phyloP scores from a whole-genome alignment of 2,329 filamentous ascomycete genomes.

The Sarocladium kiliense region DNA sequence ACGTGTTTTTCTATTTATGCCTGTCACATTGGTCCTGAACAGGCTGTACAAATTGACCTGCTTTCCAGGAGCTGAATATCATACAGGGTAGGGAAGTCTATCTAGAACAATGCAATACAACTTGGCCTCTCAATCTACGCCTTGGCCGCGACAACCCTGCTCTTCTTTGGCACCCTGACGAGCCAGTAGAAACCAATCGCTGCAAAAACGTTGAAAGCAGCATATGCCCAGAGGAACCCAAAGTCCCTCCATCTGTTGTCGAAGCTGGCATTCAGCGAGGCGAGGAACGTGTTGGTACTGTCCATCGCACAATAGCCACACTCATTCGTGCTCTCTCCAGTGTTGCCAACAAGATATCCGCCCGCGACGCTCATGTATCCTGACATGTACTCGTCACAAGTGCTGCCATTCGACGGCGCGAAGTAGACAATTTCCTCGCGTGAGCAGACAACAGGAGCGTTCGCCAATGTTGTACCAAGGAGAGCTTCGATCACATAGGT shows the following conservation, averaged over 20 bases:
- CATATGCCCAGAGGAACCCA: slow-evolving; percentile 49
- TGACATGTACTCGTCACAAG: slow-evolving; percentile 51
- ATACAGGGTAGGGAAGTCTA: no score
- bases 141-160: not conserved
- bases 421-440: slow-evolving; percentile 60
- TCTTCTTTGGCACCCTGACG: slow-evolving; percentile 9
- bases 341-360: slow-evolving; percentile 38
- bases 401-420: slow-evolving; percentile 45
- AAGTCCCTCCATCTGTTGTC: slow-evolving; percentile 57
- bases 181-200: slow-evolving; percentile 32
- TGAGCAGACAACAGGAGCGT: slow-evolving; percentile 55
- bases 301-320: slow-evolving; percentile 47
- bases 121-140: no score
- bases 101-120: no score
- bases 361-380: slow-evolving; percentile 38
- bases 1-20: not conserved
- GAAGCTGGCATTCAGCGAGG: slow-evolving; percentile 41
- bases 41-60: no score
- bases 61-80: no score
- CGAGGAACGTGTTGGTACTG: slow-evolving; percentile 41
- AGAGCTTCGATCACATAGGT: slow-evolving; percentile 68
- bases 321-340: slow-evolving; percentile 13
- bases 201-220: slow-evolving; percentile 45
- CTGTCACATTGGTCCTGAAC: no score
- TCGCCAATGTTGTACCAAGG: slow-evolving; percentile 58